phyloP scores from a whole-genome alignment of 768 basidiomycete genomes.

The Amyloporia xantha region DNA sequence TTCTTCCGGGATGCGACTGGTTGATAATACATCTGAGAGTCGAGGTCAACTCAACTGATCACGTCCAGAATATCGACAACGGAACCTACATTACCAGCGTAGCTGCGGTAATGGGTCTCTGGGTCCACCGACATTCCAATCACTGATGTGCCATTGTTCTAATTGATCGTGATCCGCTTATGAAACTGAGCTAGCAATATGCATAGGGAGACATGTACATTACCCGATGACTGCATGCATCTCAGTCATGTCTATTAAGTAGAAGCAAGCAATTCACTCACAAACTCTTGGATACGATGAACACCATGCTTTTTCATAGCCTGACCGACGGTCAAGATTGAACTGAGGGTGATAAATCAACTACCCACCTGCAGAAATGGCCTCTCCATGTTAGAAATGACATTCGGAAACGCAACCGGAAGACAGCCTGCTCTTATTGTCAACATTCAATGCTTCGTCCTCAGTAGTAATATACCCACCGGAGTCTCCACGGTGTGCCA shows the following conservation, averaged over 20 bases:
- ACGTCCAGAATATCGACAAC: neutral
- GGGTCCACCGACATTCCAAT: neutral
- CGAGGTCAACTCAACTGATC: neutral
- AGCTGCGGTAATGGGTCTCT: neutral
- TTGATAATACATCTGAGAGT: neutral
- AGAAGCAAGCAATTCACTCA: neutral
- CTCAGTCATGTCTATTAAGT: neutral
- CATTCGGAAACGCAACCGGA: neutral
- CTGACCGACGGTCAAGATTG: neutral
- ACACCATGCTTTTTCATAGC: neutral
- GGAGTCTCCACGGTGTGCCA: neutral
- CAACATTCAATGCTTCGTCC: neutral
- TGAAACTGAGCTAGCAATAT: neutral
- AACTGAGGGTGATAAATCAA: neutral
- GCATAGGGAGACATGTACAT: no score
- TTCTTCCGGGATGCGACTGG: neutral
- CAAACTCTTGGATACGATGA: neutral
- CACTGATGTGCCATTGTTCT: neutral
- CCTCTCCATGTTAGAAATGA: neutral
- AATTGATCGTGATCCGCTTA: neutral
- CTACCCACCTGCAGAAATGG: neutral
- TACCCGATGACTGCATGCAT: neutral
- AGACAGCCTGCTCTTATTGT: conserved; percentile 10
- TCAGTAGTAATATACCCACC: neutral
- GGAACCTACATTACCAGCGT: neutral